phyloP scores from a whole-genome alignment of 2,329 filamentous ascomycete species.

The Aspergillus pseudoterreus region DNA sequence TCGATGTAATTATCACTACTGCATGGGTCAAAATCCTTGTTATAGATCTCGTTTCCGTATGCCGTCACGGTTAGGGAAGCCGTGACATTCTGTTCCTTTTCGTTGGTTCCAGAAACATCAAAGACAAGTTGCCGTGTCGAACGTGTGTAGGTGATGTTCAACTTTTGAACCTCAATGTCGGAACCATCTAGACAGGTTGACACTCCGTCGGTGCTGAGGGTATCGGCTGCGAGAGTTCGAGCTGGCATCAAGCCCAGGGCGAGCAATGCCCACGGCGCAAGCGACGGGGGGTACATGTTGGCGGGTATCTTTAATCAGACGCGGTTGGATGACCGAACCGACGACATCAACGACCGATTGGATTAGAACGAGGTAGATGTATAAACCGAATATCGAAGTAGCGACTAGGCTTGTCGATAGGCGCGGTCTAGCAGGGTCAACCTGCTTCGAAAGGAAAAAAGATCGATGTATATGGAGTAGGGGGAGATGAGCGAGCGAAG shows the following conservation, averaged over 20 bases:
- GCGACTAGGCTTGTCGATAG: slow-evolving; percentile 8
- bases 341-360: not conserved
- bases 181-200: slow-evolving; percentile 59
- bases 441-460: slow-evolving; percentile 18
- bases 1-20: slow-evolving; percentile 61
- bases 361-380: not conserved
- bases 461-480: slow-evolving; percentile 1
- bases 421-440: slow-evolving; percentile 25
- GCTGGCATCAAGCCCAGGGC: slow-evolving; percentile 24
- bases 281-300: slow-evolving; percentile 25
- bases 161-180: slow-evolving; percentile 66
- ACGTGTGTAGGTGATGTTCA: slow-evolving; percentile 77
- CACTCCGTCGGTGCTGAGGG: slow-evolving; percentile 79
- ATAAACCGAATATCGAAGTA: not conserved
- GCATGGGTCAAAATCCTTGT: slow-evolving; percentile 80
- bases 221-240: slow-evolving; percentile 59
- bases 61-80: slow-evolving; percentile 73
- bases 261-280: slow-evolving; percentile 18
- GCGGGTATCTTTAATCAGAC: not conserved
- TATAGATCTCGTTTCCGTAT: slow-evolving; percentile 79
- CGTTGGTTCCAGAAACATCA: slow-evolving; percentile 75
- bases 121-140: slow-evolving; percentile 70
- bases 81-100: slow-evolving; percentile 71
- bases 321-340: not conserved
- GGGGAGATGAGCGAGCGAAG: not conserved